phyloP scores from a whole-genome alignment of 768 basidiomycete species.

The Cytidiella melzeri region DNA sequence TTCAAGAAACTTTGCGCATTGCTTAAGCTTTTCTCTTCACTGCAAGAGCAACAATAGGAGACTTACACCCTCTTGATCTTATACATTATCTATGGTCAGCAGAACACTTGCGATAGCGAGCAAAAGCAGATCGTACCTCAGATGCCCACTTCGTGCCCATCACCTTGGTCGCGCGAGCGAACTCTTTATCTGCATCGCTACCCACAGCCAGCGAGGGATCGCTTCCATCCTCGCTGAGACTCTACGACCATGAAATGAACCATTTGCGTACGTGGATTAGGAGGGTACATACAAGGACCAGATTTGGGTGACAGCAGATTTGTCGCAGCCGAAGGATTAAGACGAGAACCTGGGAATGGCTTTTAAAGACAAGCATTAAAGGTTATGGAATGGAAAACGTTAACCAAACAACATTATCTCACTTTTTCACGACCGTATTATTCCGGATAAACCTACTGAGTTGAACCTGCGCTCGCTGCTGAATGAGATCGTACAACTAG shows the following conservation, averaged over 20 bases:
- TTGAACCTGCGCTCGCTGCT: slow-evolving; percentile 45
- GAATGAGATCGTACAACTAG: slow-evolving; percentile 54
- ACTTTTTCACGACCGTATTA: slow-evolving; percentile 71
- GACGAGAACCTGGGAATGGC: slow-evolving; percentile 32
- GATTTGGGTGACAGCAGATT: slow-evolving; percentile 65
- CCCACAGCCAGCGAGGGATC: slow-evolving; percentile 47
- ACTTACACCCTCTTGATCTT: neutral
- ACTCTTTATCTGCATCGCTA: slow-evolving; percentile 46
- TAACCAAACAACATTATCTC: slow-evolving; percentile 35
- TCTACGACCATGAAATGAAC: slow-evolving; percentile 20
- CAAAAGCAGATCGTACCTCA: slow-evolving; percentile 9
- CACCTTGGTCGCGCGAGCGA: slow-evolving; percentile 42
- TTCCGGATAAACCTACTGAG: slow-evolving; percentile 56
- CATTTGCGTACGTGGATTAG: neutral
- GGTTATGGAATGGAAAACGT: neutral
- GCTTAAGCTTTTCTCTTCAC: slow-evolving; percentile 30
- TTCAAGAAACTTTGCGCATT: slow-evolving; percentile 35
- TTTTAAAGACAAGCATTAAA: neutral
- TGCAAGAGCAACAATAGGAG: slow-evolving; percentile 7
- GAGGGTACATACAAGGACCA: slow-evolving; percentile 45
- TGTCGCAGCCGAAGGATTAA: slow-evolving; percentile 75
- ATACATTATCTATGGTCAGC: no score
- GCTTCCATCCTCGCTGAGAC: slow-evolving; percentile 37
- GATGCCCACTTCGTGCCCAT: slow-evolving; percentile 40
- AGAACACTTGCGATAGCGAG: no score